Percentiles rank a stretch among this genome's conserved stretches.
Conservation (phyloP, 148 eudicot genomes). For the Rhododendron griersonianum region DNA sequence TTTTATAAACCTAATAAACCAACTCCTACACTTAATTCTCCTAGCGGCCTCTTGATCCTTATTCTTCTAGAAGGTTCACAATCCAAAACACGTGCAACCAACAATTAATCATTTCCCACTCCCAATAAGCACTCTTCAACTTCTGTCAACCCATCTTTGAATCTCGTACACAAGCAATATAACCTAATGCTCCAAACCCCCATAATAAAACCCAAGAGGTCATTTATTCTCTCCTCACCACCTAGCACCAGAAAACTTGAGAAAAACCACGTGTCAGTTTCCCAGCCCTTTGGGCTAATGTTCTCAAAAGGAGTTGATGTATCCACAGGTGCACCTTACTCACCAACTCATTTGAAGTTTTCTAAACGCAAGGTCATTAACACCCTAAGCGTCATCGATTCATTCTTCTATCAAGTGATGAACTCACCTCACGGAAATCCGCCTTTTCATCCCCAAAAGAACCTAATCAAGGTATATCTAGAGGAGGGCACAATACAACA, state of each 20-base stretch:
- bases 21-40: not conserved
- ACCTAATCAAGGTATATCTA: not conserved
- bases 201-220: not conserved
- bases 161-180: not conserved
- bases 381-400: too few relatives aligned
- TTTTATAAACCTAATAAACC: not conserved
- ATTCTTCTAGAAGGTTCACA: not conserved
- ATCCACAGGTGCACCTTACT: not conserved
- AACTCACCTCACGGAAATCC: too few relatives aligned
- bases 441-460: not conserved
- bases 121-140: not conserved
- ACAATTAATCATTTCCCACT: not conserved
- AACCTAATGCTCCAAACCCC: not conserved
- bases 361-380: not conserved
- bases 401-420: too few relatives aligned
- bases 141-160: not conserved
- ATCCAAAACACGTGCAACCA: not conserved
- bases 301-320: not conserved
- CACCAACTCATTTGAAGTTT: not conserved
- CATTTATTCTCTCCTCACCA: not conserved
- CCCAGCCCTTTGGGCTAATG: not conserved
- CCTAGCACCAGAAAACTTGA: constrained; percentile 2
- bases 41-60: not conserved
- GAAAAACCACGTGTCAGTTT: not conserved
- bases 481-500: not conserved